phyloP scores from a whole-genome alignment of 495 filamentous ascomycete genomes.

The Aspergillus coremiiformis region DNA sequence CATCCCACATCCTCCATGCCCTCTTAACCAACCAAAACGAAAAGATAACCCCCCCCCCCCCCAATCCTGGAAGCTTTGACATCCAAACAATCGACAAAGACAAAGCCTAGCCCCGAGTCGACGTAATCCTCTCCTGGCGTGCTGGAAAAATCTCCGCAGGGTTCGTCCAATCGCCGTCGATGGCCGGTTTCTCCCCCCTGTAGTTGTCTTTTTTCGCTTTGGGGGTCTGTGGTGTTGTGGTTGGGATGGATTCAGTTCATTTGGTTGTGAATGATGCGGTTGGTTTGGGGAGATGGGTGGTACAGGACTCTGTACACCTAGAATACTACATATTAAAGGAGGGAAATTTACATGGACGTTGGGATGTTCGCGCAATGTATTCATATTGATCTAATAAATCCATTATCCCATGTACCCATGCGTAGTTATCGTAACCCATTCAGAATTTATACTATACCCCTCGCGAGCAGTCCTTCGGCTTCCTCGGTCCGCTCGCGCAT shows the following conservation, averaged over 20 bases:
- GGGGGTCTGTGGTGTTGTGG: too few species aligned
- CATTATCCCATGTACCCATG: not conserved
- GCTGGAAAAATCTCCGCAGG: not conserved
- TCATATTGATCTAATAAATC: too few species aligned
- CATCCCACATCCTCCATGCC: too few species aligned
- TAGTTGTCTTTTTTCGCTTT: too few species aligned
- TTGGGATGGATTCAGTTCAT: too few species aligned
- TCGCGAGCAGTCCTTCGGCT: constrained; percentile 26
- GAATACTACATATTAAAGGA: too few species aligned
- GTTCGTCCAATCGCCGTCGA: not conserved
- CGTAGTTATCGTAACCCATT: not conserved
- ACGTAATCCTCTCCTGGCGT: not conserved
- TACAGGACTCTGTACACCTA: too few species aligned
- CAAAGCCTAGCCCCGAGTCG: not conserved
- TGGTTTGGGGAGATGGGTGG: too few species aligned
- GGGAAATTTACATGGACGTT: too few species aligned
- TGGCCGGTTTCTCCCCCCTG: too few species aligned
- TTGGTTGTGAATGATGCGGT: too few species aligned
- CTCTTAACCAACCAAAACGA: not conserved
- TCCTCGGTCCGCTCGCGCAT: constrained; percentile 16
- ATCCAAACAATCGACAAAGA: not conserved
- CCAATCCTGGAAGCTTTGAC: not conserved
- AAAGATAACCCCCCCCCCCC: not conserved
- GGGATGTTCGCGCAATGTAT: too few species aligned
- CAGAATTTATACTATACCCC: constrained; percentile 5